Base-by-base conservation (phyloP, 2,329 filamentous ascomycete species). In the Diaporthe nobilis region DNA sequence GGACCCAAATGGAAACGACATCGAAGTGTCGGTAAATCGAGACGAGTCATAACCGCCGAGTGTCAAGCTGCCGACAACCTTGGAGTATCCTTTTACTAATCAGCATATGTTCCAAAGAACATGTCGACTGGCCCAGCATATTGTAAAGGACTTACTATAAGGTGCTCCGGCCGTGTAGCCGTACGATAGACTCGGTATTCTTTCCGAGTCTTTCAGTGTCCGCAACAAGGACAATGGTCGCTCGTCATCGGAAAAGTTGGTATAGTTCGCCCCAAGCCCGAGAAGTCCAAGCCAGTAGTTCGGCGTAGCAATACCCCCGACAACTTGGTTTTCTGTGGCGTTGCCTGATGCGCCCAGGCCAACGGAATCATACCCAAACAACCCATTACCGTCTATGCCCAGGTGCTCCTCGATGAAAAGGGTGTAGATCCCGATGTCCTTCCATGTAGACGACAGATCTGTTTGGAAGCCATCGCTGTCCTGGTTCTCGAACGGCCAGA, bases 111-210 rank as follows among this genome's bases (percentile, higher is more conserved):
- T 42, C 1, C 22, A 10, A 53, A n/a, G 12, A 12, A 4, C 15
- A 28, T 25, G 13, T 4, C 8, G 13, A 28, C 15, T 28, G 15
- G n/a, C 10, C n/a, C n/a, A 39, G n/a, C 4, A 22, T 28, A 53
- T 4, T 37, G 4, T 25, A 37, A 1, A 28, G n/a, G 2, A 28
- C 65, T 55, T 55, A 70, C 65, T 70, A 34, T 70, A 70, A 20
- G 65, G 65, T 39, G 65, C 65, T 42, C 65, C 65, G n/a, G 65
- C 65, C 12, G 65, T 70, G 34, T 70, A 70, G 22, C 65, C 65
- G 34, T 70, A 70, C 13, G 65, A 70, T 28, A 70, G 34, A 22
- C 65, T 70, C 31, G 65, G 34, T 55, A 70, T 70, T 3, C 12
- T 42, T 42, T 28, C 47, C n/a, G 37, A 53, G n/a, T 70, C 65